Percentiles rank a stretch among this genome's conserved stretches.
phyloP scores from a whole-genome alignment of 2,329 filamentous ascomycete species.

The Diaporthe destruens region DNA sequence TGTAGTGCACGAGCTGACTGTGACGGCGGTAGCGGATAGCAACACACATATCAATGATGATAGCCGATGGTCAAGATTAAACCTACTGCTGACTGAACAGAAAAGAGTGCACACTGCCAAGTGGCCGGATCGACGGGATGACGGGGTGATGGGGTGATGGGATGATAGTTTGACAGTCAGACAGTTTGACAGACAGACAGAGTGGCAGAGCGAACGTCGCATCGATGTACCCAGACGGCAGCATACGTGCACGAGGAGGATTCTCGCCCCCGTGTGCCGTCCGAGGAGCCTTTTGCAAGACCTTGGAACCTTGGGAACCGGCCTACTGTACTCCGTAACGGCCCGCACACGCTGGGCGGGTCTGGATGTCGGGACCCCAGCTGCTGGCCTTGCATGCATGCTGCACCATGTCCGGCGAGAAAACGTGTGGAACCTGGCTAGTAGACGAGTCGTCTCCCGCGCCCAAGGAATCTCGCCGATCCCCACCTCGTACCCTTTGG shows the following conservation, averaged over 20 bases:
- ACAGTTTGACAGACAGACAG: neutral
- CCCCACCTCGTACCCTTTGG: neutral
- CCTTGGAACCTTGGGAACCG: neutral
- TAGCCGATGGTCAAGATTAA: neutral
- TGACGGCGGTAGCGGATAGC: neutral
- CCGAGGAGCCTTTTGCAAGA: neutral
- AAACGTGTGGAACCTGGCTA: too few species aligned
- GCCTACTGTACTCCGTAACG: constrained; percentile 27
- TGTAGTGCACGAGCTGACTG: neutral
- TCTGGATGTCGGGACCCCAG: constrained; percentile 19
- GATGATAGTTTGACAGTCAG: neutral
- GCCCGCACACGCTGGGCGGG: constrained; percentile 23
- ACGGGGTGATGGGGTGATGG: neutral
- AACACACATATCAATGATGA: neutral
- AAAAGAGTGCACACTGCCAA: neutral
- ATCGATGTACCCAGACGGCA: constrained; percentile 24
- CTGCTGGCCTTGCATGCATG: constrained; percentile 9
- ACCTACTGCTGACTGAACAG: neutral
- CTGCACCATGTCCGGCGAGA: constrained; percentile 9
- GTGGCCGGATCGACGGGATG: neutral
- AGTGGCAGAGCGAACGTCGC: constrained; percentile 1
- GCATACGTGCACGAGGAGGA: constrained; percentile 23
- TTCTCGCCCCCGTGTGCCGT: constrained; percentile 18
- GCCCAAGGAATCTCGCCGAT: constrained; percentile 14
- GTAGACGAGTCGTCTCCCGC: too few species aligned